A percentile compares a stretch with the other conserved stretches of the same genome.
phyloP scores from a whole-genome alignment of 768 basidiomycete genomes.

The Dioszegia crocea region DNA sequence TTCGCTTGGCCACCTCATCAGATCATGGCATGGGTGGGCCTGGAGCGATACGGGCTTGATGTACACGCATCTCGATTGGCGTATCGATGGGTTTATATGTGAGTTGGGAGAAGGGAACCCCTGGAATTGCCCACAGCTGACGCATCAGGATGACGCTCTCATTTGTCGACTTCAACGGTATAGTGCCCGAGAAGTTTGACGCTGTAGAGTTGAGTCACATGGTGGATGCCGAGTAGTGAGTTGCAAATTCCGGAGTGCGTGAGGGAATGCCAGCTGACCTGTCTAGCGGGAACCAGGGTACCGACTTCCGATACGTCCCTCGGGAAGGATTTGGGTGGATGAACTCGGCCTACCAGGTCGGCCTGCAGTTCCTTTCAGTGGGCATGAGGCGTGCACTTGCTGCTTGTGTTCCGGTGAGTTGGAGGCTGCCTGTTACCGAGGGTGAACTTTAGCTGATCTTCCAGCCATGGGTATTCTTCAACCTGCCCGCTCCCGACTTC shows the following conservation, averaged over 20 bases:
- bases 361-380: slow-evolving; percentile 84
- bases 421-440: background rate
- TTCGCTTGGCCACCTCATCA: slow-evolving; percentile 73
- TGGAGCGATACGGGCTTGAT: slow-evolving; percentile 91
- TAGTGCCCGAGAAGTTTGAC: slow-evolving; percentile 98
- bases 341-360: slow-evolving; percentile 95
- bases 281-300: slow-evolving; percentile 55
- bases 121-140: slow-evolving; percentile 1
- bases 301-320: slow-evolving; percentile 97
- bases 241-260: slow-evolving; percentile 41
- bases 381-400: slow-evolving; percentile 95
- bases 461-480: slow-evolving; percentile 47
- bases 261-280: slow-evolving; percentile 7
- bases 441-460: background rate
- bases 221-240: slow-evolving; percentile 85
- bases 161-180: slow-evolving; percentile 88
- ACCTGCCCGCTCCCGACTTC: slow-evolving; percentile 43
- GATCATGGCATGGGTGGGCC: slow-evolving; percentile 96
- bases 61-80: slow-evolving; percentile 89
- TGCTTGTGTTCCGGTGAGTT: slow-evolving; percentile 64
- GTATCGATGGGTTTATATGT: slow-evolving; percentile 99
- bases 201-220: slow-evolving; percentile 92
- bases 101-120: slow-evolving; percentile 22
- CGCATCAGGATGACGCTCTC: slow-evolving; percentile 43
- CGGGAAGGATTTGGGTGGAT: slow-evolving; percentile 99